A percentile compares a stretch with the other conserved stretches of the same genome.
Evolutionary conservation across 176 grass and related monocot genomes (phyloP).

Genomic region (Themeda triandra): DNA sequence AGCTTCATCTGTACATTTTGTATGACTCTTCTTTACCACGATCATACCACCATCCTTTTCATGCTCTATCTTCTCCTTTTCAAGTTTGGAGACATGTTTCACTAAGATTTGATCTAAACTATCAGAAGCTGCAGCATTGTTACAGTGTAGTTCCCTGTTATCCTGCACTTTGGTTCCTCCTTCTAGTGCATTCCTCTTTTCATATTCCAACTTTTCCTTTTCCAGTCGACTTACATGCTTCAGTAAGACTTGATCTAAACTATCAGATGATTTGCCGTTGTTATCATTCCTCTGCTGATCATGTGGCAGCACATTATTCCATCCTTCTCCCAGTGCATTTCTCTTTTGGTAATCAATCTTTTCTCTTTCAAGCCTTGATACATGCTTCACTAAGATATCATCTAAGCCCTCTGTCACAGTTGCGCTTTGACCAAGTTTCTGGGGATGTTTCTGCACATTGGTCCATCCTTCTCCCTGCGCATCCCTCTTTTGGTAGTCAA

Average conservation of each 20-base stretch:
- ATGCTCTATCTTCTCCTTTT: conserved; percentile 54
- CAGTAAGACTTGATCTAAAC: conserved; percentile 64
- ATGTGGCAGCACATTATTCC: neutral
- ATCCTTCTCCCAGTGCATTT: conserved; percentile 19
- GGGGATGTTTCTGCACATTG: conserved; percentile 25
- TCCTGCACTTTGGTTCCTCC: neutral
- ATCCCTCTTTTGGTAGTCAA: conserved; percentile 37
- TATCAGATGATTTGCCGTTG: conserved; percentile 3
- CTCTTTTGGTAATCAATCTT: conserved; percentile 49
- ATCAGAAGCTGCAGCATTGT: neutral
- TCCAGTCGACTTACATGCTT: conserved; percentile 57
- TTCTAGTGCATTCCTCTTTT: conserved; percentile 16
- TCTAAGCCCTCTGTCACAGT: conserved; percentile 29
- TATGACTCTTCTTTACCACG: conserved; percentile 16
- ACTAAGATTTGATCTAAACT: conserved; percentile 66
- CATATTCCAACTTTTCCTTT: conserved; percentile 45
- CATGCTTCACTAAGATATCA: conserved; percentile 56
- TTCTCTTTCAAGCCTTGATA: conserved; percentile 75
- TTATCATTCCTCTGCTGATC: conserved; percentile 15
- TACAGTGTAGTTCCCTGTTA: neutral
- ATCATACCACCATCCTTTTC: conserved; percentile 11
- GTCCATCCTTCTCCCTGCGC: conserved; percentile 20
- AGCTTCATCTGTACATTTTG: neutral
- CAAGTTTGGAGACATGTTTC: conserved; percentile 53
- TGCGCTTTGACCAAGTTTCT: conserved; percentile 15